phyloP scores from a whole-genome alignment of 768 basidiomycete genomes.

The Agrocybe pediades region DNA sequence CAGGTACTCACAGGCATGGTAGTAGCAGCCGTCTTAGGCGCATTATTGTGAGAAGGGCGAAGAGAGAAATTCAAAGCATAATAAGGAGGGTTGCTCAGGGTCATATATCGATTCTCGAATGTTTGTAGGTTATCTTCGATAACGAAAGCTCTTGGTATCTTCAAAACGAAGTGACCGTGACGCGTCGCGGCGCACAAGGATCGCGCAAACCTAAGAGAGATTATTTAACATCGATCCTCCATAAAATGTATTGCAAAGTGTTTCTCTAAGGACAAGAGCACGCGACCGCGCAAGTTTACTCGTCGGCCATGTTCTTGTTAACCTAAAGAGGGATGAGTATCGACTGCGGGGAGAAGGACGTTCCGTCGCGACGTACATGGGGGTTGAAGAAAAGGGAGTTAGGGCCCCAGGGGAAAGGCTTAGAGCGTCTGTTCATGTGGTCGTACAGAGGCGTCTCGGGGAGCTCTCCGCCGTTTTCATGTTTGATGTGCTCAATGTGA shows the following conservation, averaged over 20 bases:
- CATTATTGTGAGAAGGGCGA: not conserved
- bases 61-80: too few relatives aligned
- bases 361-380: conserved; percentile 44
- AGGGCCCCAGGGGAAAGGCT: conserved; percentile 85
- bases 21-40: not conserved
- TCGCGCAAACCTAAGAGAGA: too few relatives aligned
- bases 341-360: not conserved
- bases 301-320: conserved; percentile 62
- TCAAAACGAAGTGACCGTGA: not conserved
- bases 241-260: not conserved
- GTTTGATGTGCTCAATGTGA: conserved; percentile 69
- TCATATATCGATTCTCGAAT: not conserved
- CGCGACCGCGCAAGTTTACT: conserved; percentile 6
- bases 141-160: not conserved
- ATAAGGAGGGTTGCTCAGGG: too few relatives aligned
- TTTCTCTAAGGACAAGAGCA: not conserved
- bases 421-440: conserved; percentile 73
- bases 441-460: conserved; percentile 74
- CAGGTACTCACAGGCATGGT: not conserved
- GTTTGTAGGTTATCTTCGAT: not conserved
- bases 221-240: not conserved
- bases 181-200: not conserved
- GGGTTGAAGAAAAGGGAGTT: conserved; percentile 86
- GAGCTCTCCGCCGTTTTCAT: conserved; percentile 72
- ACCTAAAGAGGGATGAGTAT: conserved; percentile 33